Evolutionary conservation across 306 rosid species (phyloP), one percentile per base, ranked within the genome.

Genomic region (Malus fusca): DNA sequence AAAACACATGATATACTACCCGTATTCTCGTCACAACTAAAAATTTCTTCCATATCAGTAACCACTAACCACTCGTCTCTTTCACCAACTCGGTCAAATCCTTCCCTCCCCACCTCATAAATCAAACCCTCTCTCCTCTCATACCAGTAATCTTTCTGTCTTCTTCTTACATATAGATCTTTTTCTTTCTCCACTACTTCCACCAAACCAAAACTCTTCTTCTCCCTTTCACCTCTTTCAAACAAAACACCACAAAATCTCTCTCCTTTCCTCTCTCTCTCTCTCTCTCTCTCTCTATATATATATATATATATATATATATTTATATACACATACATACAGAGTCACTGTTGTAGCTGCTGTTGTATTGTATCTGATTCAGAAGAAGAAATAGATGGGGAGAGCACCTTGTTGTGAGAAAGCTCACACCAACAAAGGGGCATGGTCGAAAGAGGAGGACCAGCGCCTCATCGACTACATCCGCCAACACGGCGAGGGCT

Each of bases 371-470:
- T 51, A 51, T 51, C 55, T 51, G 55, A 51, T 51, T 15, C 21
- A 51, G 3, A 51, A 51, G 55, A 51, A 51, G 8, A 23, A 0
- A 19, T 15, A 10, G 22, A 89, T 89, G 96, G 96, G 96, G 25
- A 68, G 96, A 21, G 86, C 96, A 7, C 96, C 96, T 58, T 88
- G 96, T 71, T 90, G 96, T 51, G 96, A 90, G 74, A 90, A 90
- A 81, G 87, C 87, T 2, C 96, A 90, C 71, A 90, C 90, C 74
- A 90, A 88, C 78, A 90, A 88, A 76, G 96, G 92, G 5, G 90
- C 96, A 6, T 90, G 96, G 96, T 88, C 96, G 74, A 88, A 82
- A 79, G 96, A 90, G 4, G 96, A 90, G 78, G 96, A 90, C 69
- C 96, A 88, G 52, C 92, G 89, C 81, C 89, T 90, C 28, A 81